Evolutionary conservation across 352 stramenopile genomes (phyloP).

Genomic region (Achlya hypogyna): DNA sequence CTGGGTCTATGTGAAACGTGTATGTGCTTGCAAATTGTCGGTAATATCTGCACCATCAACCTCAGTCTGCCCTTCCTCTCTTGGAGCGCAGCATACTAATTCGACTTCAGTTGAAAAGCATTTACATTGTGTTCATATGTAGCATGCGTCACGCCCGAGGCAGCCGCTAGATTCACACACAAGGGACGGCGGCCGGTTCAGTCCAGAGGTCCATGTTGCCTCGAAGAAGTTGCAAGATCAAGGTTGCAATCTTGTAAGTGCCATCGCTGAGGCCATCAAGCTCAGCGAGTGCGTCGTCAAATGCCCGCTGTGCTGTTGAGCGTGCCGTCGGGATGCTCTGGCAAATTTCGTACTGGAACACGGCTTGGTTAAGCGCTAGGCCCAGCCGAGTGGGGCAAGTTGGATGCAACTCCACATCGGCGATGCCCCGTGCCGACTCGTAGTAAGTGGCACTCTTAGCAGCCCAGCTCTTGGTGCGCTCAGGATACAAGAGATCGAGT

Average conservation of each 20-base stretch:
- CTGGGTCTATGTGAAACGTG: too few species aligned
- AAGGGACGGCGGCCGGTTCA: constrained; percentile 3
- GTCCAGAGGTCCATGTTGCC: constrained; percentile 29
- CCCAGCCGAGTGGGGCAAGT: constrained; percentile 24
- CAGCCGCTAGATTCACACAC: background rate
- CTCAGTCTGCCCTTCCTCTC: too few species aligned
- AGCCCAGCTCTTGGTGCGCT: background rate
- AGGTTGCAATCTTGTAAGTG: constrained; percentile 24
- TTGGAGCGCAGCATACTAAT: too few species aligned
- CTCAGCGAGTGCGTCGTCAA: constrained; percentile 27
- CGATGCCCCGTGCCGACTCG: constrained; percentile 16
- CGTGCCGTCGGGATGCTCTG: constrained; percentile 12
- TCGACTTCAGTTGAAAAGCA: too few species aligned
- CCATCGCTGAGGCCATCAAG: constrained; percentile 25
- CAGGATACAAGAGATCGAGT: background rate
- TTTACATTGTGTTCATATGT: too few species aligned
- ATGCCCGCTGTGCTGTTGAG: constrained; percentile 22
- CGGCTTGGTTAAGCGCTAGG: constrained; percentile 27
- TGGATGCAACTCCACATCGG: constrained; percentile 19
- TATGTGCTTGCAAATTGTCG: too few species aligned
- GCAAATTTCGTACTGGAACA: constrained; percentile 27
- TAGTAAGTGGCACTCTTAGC: constrained; percentile 18
- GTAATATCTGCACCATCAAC: too few species aligned
- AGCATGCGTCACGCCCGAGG: too few species aligned
- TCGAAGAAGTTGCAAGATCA: constrained; percentile 30